Conservation (phyloP, 192 early-diverging fungal species). For the Coemansia sp. region DNA sequence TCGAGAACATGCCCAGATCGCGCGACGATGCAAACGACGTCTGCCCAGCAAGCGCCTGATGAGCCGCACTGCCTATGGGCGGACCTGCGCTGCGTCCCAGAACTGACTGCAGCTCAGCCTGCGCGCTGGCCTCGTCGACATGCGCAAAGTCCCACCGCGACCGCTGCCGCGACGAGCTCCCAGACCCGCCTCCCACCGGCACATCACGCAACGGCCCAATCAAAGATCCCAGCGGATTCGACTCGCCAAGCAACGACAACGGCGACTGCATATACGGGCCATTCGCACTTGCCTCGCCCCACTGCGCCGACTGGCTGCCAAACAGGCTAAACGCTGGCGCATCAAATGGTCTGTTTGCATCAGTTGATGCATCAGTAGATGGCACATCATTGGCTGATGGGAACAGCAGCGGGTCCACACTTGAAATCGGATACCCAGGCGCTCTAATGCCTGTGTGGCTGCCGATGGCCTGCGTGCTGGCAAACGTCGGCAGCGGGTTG, state of each 20-base stretch:
- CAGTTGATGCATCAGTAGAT: neutral
- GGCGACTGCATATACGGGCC: conserved; percentile 23
- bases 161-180: conserved; percentile 23
- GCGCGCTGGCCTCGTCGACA: conserved; percentile 44
- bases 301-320: conserved; percentile 22
- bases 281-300: conserved; percentile 12
- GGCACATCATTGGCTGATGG: conserved; percentile 12
- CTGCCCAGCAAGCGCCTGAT: conserved; percentile 9
- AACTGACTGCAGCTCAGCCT: conserved; percentile 51
- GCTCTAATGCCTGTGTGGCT: conserved; percentile 8
- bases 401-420: conserved; percentile 44
- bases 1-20: conserved; percentile 48
- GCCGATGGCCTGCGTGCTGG: conserved; percentile 1
- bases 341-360: conserved; percentile 1
- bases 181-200: conserved; percentile 1
- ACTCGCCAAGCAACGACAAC: conserved; percentile 21
- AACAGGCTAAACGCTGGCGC: conserved; percentile 23
- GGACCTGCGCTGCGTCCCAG: conserved; percentile 25
- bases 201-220: conserved; percentile 8
- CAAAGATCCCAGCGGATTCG: conserved; percentile 8
- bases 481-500: conserved; percentile 15
- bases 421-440: conserved; percentile 20
- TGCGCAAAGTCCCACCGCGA: conserved; percentile 46
- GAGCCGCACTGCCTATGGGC: neutral
- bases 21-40: conserved; percentile 37